phyloP scores from a whole-genome alignment of 257 asterid species.

The Solanum sparsipilum region DNA sequence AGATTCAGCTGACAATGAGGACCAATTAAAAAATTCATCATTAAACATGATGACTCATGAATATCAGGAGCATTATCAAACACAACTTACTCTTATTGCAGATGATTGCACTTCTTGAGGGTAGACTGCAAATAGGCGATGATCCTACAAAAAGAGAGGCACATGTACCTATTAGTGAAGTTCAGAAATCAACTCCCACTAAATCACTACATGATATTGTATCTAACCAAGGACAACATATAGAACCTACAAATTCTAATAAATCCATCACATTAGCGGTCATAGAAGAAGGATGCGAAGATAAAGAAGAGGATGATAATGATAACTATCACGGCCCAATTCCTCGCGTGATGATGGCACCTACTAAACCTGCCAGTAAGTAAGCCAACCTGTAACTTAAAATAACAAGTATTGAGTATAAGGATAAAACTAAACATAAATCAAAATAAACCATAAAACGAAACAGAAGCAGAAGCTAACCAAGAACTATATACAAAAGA shows the following conservation, averaged over 20 bases:
- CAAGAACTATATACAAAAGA: too few relatives aligned
- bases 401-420: not conserved
- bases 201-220: not conserved
- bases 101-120: not conserved
- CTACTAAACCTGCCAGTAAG: not conserved
- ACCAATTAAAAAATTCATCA: not conserved
- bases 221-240: not conserved
- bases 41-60: not conserved
- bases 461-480: not conserved
- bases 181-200: not conserved
- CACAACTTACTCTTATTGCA: not conserved
- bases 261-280: not conserved
- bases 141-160: not conserved
- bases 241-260: not conserved
- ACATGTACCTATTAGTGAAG: not conserved
- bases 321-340: not conserved
- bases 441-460: not conserved
- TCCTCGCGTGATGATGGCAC: not conserved
- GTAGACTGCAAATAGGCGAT: not conserved
- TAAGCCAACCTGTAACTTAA: not conserved
- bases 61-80: not conserved
- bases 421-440: not conserved
- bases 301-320: not conserved
- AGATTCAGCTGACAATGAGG: not conserved
- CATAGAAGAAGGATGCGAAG: not conserved